phyloP scores from a whole-genome alignment of 371 early-diverging fungal species.

The Mucor indicus region DNA sequence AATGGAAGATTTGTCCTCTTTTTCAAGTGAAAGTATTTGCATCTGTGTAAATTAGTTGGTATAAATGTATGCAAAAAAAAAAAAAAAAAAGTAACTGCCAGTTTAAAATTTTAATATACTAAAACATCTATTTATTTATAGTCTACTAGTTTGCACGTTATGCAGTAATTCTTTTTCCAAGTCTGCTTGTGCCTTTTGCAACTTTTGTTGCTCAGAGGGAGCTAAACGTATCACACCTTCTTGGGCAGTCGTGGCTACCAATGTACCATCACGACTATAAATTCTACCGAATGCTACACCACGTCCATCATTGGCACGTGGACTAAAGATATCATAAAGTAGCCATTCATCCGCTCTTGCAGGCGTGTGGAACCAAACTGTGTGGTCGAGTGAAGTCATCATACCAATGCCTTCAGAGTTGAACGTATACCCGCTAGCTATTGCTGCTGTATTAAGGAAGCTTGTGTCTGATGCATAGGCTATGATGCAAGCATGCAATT shows the following conservation, averaged over 20 bases:
- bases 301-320: conserved; percentile 67
- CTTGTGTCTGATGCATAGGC: conserved; percentile 40
- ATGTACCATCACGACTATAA: conserved; percentile 71
- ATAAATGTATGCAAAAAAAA: too few species aligned
- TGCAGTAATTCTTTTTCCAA: not conserved
- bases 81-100: not conserved
- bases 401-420: conserved; percentile 58
- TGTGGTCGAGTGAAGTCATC: conserved; percentile 84
- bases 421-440: conserved; percentile 11
- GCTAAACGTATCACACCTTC: conserved; percentile 64
- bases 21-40: too few species aligned
- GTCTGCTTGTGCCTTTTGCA: conserved; percentile 5
- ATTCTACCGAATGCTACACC: conserved; percentile 80
- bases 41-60: too few species aligned
- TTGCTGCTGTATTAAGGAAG: conserved; percentile 19
- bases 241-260: conserved; percentile 74
- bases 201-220: conserved; percentile 6
- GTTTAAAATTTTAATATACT: too few species aligned
- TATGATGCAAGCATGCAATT: conserved; percentile 63
- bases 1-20: too few species aligned
- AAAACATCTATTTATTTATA: too few species aligned
- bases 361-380: conserved; percentile 89
- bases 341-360: conserved; percentile 88
- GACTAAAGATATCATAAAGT: conserved; percentile 71
- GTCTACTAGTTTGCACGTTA: not conserved